A percentile compares a stretch with the other conserved stretches of the same genome.
Conservation (phyloP, 1,139 yeast species). For the Kodamaea derodonti region DNA sequence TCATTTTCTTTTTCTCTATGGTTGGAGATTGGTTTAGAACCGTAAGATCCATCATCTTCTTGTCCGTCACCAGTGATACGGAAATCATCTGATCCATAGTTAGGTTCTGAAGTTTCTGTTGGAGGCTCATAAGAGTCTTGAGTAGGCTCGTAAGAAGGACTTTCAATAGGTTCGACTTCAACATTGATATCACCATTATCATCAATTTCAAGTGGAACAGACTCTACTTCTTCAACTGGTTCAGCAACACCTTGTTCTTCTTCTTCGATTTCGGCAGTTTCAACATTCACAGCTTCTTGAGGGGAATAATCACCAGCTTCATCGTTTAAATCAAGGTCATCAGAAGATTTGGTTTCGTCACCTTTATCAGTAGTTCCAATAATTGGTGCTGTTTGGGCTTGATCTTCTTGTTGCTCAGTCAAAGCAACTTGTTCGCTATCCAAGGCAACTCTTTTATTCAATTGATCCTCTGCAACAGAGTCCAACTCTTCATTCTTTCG, state of each 20-base stretch:
- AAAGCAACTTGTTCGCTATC: conserved; percentile 49
- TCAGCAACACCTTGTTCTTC: too few species aligned
- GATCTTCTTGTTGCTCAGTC: conserved; percentile 33
- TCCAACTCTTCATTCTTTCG: conserved; percentile 65
- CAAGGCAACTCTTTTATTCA: conserved; percentile 65
- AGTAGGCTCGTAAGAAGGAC: not conserved
- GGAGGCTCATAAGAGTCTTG: not conserved
- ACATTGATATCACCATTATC: not conserved
- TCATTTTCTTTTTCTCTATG: conserved; percentile 42
- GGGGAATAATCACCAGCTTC: not conserved
- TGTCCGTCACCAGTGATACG: not conserved
- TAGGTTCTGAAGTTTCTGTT: not conserved
- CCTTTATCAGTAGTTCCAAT: conserved; percentile 14
- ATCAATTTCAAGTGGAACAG: not conserved
- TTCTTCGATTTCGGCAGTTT: not conserved
- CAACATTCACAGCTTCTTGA: not conserved
- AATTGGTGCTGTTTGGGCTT: conserved; percentile 42
- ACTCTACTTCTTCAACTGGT: not conserved
- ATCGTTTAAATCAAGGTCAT: not conserved
- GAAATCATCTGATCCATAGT: not conserved
- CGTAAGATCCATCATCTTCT: not conserved
- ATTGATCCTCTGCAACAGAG: conserved; percentile 26
- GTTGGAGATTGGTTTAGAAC: conserved; percentile 22
- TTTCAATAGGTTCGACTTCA: not conserved
- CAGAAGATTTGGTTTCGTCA: not conserved